Evolutionary conservation across 352 stramenopile species (phyloP), one percentile per base, ranked within the genome.

Genomic region (Plasmopara muralis): DNA sequence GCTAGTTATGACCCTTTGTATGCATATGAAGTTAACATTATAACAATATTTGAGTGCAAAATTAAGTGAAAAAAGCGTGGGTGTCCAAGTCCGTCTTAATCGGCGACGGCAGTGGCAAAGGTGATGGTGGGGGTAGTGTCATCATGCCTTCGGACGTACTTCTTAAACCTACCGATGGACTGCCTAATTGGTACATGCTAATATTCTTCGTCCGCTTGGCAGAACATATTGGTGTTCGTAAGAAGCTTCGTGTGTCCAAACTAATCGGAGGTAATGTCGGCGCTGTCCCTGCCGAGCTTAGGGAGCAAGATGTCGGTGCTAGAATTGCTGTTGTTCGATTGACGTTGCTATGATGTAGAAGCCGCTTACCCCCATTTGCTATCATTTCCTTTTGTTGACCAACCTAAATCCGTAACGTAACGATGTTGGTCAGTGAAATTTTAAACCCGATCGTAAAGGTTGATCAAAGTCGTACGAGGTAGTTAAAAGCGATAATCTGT

Each of bases 401-500:
- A 9, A 87, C 74, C 76, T 87, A 12, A 2, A 5, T 35, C 6
- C 31, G 31, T 35, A 50, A 16, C 53, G 40, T 20, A 2, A 50
- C 51, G 1, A 45, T 6, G 47, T 33, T 45, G 29, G 8, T 57
- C 30, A 46, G 42, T 38, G 43, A 29, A 30, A 25, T 62, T 29
- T 43, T n/a, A 33, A 33, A 9, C 15, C 20, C 20, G 20, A 25
- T 25, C 20, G 20, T 25, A 25, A 3, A 25, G 3, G 20, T 1
- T 20, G 44, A 9, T 47, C 8, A 31, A 18, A 12, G 9, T 43
- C 44, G 40, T 72, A 96, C 87, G 29, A 97, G 64, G 55, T 95
- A 96, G 66, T 97, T 97, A 61, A 95, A 97, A 8, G 85, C 76
- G 13, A 90, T 55, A 51, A 96, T 91, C 57, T 97, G 88, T 44